Conservation (phyloP, 768 basidiomycete species). For the Exidia glandulosa region DNA sequence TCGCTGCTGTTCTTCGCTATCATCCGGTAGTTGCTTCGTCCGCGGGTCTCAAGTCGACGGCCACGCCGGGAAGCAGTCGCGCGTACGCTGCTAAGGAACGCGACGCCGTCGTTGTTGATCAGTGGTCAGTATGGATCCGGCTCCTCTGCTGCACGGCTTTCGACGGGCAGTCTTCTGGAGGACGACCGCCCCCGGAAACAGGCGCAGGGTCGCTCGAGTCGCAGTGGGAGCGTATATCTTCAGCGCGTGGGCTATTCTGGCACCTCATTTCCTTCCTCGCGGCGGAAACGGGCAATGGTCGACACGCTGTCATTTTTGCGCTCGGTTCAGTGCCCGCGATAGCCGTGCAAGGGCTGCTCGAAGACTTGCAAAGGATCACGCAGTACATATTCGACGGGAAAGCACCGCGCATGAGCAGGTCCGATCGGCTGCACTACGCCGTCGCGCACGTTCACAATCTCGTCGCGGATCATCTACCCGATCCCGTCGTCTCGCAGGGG, state of each 20-base stretch:
- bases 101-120: conserved; percentile 53
- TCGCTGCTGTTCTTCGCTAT: conserved; percentile 57
- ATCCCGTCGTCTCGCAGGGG: conserved; percentile 57
- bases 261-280: conserved; percentile 81
- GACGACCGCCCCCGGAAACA: conserved; percentile 40
- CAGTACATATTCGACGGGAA: conserved; percentile 82
- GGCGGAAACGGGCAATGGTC: conserved; percentile 72
- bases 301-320: conserved; percentile 77
- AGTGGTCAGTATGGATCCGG: conserved; percentile 80
- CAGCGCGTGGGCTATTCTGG: conserved; percentile 71
- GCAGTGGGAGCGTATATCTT: conserved; percentile 73
- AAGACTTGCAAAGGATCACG: conserved; percentile 71
- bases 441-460: conserved; percentile 83
- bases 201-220: conserved; percentile 44
- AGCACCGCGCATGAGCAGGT: conserved; percentile 49
- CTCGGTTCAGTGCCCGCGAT: conserved; percentile 76
- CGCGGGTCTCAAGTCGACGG: conserved; percentile 54
- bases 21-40: conserved; percentile 62
- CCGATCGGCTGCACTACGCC: conserved; percentile 72
- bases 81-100: conserved; percentile 29
- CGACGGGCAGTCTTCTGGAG: conserved; percentile 39
- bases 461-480: conserved; percentile 65
- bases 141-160: conserved; percentile 70
- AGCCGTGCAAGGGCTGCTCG: conserved; percentile 70
- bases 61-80: conserved; percentile 32